Percentiles rank a stretch among this genome's conserved stretches.
phyloP scores from a whole-genome alignment of 108 stramenopile species.

The Aurantiochytrium sp. region DNA sequence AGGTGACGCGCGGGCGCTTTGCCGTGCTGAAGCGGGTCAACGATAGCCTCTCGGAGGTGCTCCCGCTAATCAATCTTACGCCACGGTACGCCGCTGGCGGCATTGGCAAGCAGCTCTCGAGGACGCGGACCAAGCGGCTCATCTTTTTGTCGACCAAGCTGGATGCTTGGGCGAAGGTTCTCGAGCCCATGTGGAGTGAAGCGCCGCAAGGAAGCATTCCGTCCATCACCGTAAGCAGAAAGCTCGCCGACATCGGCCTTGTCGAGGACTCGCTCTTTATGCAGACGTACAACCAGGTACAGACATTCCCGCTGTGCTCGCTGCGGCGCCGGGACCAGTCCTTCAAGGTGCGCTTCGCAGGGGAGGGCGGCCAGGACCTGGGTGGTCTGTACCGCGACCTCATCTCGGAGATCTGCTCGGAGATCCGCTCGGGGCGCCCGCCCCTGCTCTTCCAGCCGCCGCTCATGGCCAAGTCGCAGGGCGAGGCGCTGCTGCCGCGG shows the following conservation, averaged over 20 bases:
- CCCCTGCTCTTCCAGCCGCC: not conserved
- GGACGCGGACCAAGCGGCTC: not conserved
- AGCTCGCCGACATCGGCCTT: not conserved
- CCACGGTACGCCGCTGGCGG: not conserved
- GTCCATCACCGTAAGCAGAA: slow-evolving; percentile 8
- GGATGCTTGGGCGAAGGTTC: not conserved
- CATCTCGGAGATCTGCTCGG: slow-evolving; percentile 7
- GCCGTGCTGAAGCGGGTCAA: slow-evolving; percentile 8
- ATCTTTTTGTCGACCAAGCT: slow-evolving; percentile 10
- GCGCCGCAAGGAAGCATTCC: not conserved
- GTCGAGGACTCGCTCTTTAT: not conserved
- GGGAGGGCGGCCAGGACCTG: slow-evolving; percentile 1
- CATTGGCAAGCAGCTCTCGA: not conserved
- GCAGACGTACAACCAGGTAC: slow-evolving; percentile 23
- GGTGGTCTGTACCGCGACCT: slow-evolving; percentile 13
- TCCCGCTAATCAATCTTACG: slow-evolving; percentile 12
- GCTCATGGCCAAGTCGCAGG: not conserved
- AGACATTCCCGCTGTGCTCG: not conserved
- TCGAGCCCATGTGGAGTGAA: slow-evolving; percentile 3
- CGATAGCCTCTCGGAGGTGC: slow-evolving; percentile 20
- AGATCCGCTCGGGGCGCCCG: not conserved
- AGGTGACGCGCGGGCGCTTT: not conserved
- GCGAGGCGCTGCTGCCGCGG: slow-evolving; percentile 2
- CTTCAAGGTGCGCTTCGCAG: not conserved
- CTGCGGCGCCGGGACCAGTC: not conserved